Percentiles rank a stretch among this genome's conserved stretches.
Evolutionary conservation across 1,139 yeast species (phyloP).

Genomic region (Meyerozyma carpophila): DNA sequence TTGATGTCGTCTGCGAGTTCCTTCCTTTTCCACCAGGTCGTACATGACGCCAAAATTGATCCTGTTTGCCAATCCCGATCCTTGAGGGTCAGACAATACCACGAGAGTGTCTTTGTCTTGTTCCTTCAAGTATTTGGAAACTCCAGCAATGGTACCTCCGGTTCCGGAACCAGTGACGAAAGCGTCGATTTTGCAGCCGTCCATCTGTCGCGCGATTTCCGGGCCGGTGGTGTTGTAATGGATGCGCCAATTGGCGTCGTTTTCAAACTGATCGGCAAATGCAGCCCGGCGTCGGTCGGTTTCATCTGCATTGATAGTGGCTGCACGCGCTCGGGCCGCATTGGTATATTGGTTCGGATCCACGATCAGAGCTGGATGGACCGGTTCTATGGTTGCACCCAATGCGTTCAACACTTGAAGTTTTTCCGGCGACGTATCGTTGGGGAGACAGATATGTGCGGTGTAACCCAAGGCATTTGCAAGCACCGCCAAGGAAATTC

Average conservation of each 20-base stretch:
- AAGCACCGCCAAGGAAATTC: conserved; percentile 85
- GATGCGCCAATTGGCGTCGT: conserved; percentile 81
- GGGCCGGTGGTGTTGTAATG: conserved; percentile 89
- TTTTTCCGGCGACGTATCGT: conserved; percentile 87
- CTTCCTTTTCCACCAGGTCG: conserved; percentile 82
- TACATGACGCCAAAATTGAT: conserved; percentile 92
- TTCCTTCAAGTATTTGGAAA: conserved; percentile 65
- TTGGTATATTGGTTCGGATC: conserved; percentile 93
- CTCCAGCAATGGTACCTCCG: conserved; percentile 87
- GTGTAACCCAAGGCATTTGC: conserved; percentile 84
- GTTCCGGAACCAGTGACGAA: conserved; percentile 78
- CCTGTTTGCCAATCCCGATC: conserved; percentile 83
- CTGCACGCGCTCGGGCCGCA: conserved; percentile 68
- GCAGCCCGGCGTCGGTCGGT: conserved; percentile 48
- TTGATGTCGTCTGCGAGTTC: conserved; percentile 90
- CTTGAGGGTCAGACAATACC: conserved; percentile 91
- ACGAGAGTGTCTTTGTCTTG: conserved; percentile 32
- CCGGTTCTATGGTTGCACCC: conserved; percentile 86
- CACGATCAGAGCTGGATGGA: conserved; percentile 91
- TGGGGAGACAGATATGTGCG: conserved; percentile 91
- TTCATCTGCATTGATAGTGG: conserved; percentile 40
- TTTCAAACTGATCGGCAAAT: conserved; percentile 95
- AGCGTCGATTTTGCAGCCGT: conserved; percentile 52
- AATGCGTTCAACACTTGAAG: conserved; percentile 60
- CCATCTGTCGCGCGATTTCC: conserved; percentile 71